Evolutionary conservation across 345 rosid species (phyloP).

Genomic region (Linum trigynum): DNA sequence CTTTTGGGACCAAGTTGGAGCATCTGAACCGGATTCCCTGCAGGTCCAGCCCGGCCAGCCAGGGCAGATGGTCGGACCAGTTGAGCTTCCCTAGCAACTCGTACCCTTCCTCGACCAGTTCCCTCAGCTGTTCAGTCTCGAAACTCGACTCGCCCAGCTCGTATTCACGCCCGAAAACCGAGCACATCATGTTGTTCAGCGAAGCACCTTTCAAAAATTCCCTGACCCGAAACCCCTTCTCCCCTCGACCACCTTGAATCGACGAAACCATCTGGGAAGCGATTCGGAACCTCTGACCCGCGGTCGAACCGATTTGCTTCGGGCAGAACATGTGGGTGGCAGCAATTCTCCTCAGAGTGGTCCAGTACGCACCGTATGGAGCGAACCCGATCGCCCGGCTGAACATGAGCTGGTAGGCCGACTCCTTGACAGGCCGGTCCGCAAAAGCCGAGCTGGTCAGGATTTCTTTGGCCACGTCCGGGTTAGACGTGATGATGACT

Average conservation of each 20-base stretch:
- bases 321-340: slow-evolving; percentile 44
- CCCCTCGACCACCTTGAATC: slow-evolving; percentile 6
- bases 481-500: slow-evolving; percentile 29
- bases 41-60: slow-evolving; percentile 34
- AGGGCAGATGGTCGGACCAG: slow-evolving; percentile 50
- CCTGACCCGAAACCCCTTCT: slow-evolving; percentile 15
- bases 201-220: slow-evolving; percentile 36
- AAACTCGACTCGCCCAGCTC: slow-evolving; percentile 7
- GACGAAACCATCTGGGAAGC: slow-evolving; percentile 34
- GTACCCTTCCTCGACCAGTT: slow-evolving; percentile 45
- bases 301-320: slow-evolving; percentile 30
- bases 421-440: slow-evolving; percentile 46
- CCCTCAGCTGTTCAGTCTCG: slow-evolving; percentile 26
- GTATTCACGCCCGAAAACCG: slow-evolving; percentile 39
- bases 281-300: slow-evolving; percentile 23
- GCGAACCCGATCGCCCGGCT: slow-evolving; percentile 51
- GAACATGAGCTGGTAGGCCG: slow-evolving; percentile 42
- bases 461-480: slow-evolving; percentile 43
- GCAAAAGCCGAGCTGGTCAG: slow-evolving; percentile 41
- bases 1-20: slow-evolving; percentile 33
- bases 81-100: slow-evolving; percentile 37
- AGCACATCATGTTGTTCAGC: slow-evolving; percentile 46
- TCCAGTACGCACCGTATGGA: slow-evolving; percentile 48
- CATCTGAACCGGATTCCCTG: slow-evolving; percentile 38
- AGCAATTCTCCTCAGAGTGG: slow-evolving; percentile 36